Conservation (phyloP, 371 early-diverging fungal genomes). For the Apophysomyces ossiformis region DNA sequence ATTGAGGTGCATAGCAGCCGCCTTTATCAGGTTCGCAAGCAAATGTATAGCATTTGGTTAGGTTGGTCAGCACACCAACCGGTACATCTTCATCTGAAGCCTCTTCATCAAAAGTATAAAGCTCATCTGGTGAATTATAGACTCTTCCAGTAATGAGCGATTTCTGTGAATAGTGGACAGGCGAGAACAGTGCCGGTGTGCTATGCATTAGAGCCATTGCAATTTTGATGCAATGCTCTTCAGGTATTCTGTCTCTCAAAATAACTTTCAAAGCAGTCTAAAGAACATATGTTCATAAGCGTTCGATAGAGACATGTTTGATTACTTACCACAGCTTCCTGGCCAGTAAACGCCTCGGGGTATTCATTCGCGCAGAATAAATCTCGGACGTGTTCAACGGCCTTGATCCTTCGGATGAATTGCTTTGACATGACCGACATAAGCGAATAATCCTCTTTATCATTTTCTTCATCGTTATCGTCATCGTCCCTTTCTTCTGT, state of each 20-base stretch:
- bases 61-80: conserved; percentile 33
- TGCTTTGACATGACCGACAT: conserved; percentile 27
- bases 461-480: neutral
- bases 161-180: conserved; percentile 49
- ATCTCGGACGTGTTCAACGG: conserved; percentile 34
- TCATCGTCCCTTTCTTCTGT: neutral
- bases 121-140: conserved; percentile 46
- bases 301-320: neutral
- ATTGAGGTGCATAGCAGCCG: conserved; percentile 47
- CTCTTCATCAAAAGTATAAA: conserved; percentile 48
- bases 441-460: conserved; percentile 19
- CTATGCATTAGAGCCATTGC: conserved; percentile 46
- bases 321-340: conserved; percentile 49
- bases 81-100: conserved; percentile 32
- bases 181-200: conserved; percentile 37
- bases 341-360: conserved; percentile 50
- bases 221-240: conserved; percentile 33
- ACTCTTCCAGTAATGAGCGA: conserved; percentile 40
- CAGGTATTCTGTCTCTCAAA: conserved; percentile 30
- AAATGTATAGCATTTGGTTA: conserved; percentile 40
- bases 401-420: conserved; percentile 25
- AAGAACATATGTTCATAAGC: conserved; percentile 1
- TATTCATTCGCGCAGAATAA: conserved; percentile 50
- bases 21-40: conserved; percentile 39
- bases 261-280: conserved; percentile 28